Percentiles rank a stretch among this genome's conserved stretches.
These are phyloP conservation scores for Termitomyces sp. DNA, from an alignment of 768 basidiomycete genomes.

Conservation along the genomic window DNA sequence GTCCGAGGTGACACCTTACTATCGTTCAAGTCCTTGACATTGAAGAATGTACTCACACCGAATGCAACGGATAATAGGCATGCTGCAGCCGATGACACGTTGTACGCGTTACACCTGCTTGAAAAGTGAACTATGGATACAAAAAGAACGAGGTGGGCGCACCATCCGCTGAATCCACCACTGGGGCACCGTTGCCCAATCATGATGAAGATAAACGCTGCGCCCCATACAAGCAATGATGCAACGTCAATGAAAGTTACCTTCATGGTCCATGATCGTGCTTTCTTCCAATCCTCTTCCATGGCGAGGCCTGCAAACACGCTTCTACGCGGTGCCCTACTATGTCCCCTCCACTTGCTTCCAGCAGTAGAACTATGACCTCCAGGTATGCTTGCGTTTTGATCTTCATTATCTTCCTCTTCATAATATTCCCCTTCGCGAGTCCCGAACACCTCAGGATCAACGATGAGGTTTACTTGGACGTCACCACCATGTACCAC, in stretches of 20 bases:
- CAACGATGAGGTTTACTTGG: slow-evolving; percentile 73
- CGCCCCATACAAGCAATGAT: slow-evolving; percentile 51
- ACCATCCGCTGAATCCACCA: slow-evolving; percentile 65
- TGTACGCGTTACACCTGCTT: slow-evolving; percentile 68
- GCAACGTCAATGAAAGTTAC: slow-evolving; percentile 46
- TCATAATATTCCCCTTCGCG: slow-evolving; percentile 32
- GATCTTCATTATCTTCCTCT: slow-evolving; percentile 39
- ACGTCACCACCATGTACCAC: slow-evolving; percentile 45
- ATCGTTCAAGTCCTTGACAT: slow-evolving; percentile 59
- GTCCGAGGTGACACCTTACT: slow-evolving; percentile 66
- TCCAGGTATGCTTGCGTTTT: slow-evolving; percentile 33
- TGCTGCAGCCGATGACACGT: slow-evolving; percentile 58
- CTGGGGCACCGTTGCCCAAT: slow-evolving; percentile 62
- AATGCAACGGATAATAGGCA: slow-evolving; percentile 58
- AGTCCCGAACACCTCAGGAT: slow-evolving; percentile 53
- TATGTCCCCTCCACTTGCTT: slow-evolving; percentile 27
- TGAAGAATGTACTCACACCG: slow-evolving; percentile 56
- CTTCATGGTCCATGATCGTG: slow-evolving; percentile 52
- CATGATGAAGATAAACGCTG: slow-evolving; percentile 56
- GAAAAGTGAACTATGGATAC: background rate
- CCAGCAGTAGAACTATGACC: slow-evolving; percentile 24
- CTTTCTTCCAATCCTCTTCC: slow-evolving; percentile 61
- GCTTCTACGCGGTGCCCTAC: slow-evolving; percentile 37
- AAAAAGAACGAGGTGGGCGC: slow-evolving; percentile 16
- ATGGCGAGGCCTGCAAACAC: slow-evolving; percentile 59